Base-by-base conservation (phyloP, 139 green algal genomes). In the Tetradesmus obliquus region DNA sequence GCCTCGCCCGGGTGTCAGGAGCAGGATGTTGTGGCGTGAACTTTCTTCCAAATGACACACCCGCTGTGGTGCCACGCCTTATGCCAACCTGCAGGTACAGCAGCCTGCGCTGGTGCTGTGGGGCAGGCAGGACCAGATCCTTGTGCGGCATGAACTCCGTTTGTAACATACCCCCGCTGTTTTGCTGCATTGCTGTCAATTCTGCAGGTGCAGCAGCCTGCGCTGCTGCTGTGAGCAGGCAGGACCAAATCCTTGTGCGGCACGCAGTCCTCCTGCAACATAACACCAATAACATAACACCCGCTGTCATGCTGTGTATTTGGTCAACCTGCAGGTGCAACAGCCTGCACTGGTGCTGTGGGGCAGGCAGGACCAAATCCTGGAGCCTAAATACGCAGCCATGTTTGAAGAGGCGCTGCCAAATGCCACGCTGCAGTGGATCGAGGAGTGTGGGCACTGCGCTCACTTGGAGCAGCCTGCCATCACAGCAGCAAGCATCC, bases 51-150 rank as follows among this genome's bases (percentile, higher is more conserved):
- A 45, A 45, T 45, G 32, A 45, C 32, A 45, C 32, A 45, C 32
- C 32, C 32, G 60, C 19, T 19, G 19, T 15, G 15, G 5, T 71
- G 60, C 19, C 10, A 22, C 60, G 2, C 19, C 32, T 45, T 45
- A 22, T 71, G 7, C n/a, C 15, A 24, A 12, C 5, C 2, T 24
- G 8, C 93, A 96, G 94, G 60, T 99, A 17, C 22, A 94, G 24
- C 93, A 96, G 93, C 91, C 95, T 22, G 96, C 94, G 7, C 92
- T 99, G 57, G 93, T 99, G 54, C 66, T 99, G 45, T 99, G 98
- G 98, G 98, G 98, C 32, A 91, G 95, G 12, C 79, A 99, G 15
- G 98, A 99, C 86, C 92, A 97, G 85, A 97, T 99, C 54, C 92
- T 98, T 45, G 32, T 45, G 32, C 32, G 32, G 32, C 32, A 45